Evolutionary conservation across 495 filamentous ascomycete species (phyloP), one percentile per base, ranked within the genome.

Genomic region (Lasiosphaeria hispida): DNA sequence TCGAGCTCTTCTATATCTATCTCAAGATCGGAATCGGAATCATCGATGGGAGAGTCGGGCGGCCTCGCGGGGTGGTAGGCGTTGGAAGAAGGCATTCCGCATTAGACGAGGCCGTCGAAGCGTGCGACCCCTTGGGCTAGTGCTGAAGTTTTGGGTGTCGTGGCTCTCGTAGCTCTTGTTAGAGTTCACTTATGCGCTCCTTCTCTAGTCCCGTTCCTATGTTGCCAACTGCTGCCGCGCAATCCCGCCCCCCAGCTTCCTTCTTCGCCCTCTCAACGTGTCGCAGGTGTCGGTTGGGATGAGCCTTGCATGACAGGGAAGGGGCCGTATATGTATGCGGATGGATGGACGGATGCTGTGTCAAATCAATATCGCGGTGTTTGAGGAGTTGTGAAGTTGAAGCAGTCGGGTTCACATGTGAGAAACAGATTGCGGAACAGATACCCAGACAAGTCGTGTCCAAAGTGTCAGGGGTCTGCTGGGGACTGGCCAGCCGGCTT

Each of bases 1-100:
- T 89, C 87, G 38, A 91, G 82, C 77, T 91, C 89, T 63, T 90
- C 69, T 47, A 79, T 80, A 58, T 91, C 86, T 48, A 91, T 75
- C 59, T 91, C 87, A 53, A 89, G 78, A 63, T 90, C 88, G 50
- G 83, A 84, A 59, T 87, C 81, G 48, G 82, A 82, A 50, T 81
- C 78, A 66, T 82, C 75, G 55, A 69, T 60, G 48, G 73, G 74
- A 35, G 78, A 80, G 65, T 81, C 76, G 67, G 81, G 79, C 64
- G 75, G 74, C 69, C 76, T 69, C 59, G 74, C 69, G 41, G 71
- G 76, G 53, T 72, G 75, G 62, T 80, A 73, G 53, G 78, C 73
- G 55, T 74, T 76, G 71, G 73, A 67, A 61, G 70, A 69, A 72
- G 81, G 79, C 80, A 83, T 81, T 68, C 77, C 75, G 77, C 70